Conservation (phyloP, 805 yeast genomes). For the Saccharomycopsis sp. region DNA sequence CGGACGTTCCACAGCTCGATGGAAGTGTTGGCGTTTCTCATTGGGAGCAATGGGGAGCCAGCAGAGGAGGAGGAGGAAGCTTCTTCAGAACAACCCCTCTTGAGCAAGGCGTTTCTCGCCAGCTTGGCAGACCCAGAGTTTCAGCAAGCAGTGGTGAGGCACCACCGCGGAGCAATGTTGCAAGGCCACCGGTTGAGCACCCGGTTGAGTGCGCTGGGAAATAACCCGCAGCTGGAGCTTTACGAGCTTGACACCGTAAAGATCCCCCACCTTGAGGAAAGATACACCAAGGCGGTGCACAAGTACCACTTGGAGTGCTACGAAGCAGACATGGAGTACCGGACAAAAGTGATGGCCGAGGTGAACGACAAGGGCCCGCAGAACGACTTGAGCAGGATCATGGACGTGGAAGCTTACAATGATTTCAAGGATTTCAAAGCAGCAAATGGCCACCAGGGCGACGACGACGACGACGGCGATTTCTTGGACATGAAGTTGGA, state of each 20-base stretch:
- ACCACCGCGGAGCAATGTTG: no score
- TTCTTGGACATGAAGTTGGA: constrained; percentile 12
- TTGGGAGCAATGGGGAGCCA: constrained; percentile 4
- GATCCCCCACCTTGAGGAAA: constrained; percentile 9
- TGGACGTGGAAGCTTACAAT: constrained; percentile 4
- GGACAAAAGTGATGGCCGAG: constrained; percentile 5
- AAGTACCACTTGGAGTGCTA: constrained; percentile 10
- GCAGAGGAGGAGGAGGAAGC: not conserved
- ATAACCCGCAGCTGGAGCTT: not conserved
- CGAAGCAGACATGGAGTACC: constrained; percentile 10
- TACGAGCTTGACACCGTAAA: constrained; percentile 9
- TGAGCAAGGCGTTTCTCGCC: no score
- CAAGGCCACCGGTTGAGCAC: no score
- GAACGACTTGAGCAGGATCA: not conserved
- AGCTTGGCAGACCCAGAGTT: no score
- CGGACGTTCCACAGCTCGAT: constrained; percentile 3
- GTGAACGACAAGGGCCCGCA: not conserved
- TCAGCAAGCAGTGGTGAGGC: no score
- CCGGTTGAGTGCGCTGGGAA: no score
- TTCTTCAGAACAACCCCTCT: no score
- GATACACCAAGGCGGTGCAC: constrained; percentile 1
- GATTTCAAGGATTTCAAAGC: not conserved
- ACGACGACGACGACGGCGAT: not conserved
- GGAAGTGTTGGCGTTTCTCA: constrained; percentile 6
- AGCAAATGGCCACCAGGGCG: not conserved